These are phyloP conservation scores for Coniferiporia sulphurascens DNA, from an alignment of 1,284 basidiomycete genomes.

Conservation along the genomic window DNA sequence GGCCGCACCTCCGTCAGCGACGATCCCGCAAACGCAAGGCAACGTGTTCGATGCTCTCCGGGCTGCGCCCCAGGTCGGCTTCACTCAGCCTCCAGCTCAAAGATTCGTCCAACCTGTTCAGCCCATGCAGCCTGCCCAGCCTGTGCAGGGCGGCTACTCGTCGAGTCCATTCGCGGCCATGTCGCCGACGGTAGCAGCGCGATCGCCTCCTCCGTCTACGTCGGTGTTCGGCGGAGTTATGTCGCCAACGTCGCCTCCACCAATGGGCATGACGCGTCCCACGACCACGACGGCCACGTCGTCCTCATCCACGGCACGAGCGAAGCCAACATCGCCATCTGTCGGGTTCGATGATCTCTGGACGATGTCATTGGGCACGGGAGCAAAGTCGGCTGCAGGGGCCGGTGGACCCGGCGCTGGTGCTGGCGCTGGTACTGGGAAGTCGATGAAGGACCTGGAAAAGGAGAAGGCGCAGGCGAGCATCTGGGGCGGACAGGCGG, in stretches of 20 bases:
- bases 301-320: conserved; percentile 23
- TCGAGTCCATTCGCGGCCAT: conserved; percentile 19
- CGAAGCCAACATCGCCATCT: conserved; percentile 30
- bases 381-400: conserved; percentile 23
- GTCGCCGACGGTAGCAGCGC: conserved; percentile 18
- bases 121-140: conserved; percentile 13
- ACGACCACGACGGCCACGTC: conserved; percentile 27
- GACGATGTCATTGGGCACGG: conserved; percentile 72
- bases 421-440: conserved; percentile 30
- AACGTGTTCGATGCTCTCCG: conserved; percentile 22
- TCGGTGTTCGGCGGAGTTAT: conserved; percentile 7
- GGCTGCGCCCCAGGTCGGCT: background rate
- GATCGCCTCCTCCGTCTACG: background rate
- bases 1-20: conserved; percentile 54
- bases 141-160: conserved; percentile 2
- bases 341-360: conserved; percentile 85
- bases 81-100: background rate
- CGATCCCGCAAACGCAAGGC: conserved; percentile 24
- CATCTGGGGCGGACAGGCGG: conserved; percentile 60
- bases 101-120: background rate
- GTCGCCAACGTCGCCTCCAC: conserved; percentile 18
- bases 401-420: conserved; percentile 18
- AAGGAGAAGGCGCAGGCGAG: conserved; percentile 77
- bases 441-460: conserved; percentile 84
- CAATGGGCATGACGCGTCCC: background rate